Base-by-base conservation (phyloP, 805 yeast species). In the Nakazawaea laoshanensis region DNA sequence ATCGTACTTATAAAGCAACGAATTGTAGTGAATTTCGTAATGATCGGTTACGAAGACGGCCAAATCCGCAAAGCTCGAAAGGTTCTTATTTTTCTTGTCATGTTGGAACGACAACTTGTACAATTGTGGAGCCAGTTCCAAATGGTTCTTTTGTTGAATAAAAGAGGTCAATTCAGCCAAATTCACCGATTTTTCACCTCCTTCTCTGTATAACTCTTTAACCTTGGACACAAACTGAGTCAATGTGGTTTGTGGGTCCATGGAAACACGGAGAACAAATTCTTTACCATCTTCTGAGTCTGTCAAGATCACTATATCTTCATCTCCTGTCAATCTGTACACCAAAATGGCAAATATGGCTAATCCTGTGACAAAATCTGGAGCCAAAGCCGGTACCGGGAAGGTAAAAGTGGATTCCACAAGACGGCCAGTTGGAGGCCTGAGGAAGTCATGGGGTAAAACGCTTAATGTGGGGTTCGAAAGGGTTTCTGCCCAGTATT, bases 241-340 rank as follows among this genome's bases (percentile, higher is more conserved):
- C 45, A 87, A 83, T 1, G 76, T 49, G 49, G 63, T 50, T 7
- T 61, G 55, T 21, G 83, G 74, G 32, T 72, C 68, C 39, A 86
- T 60, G 21, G 61, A 61, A 28, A 82, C 60, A 47, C 95, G 67
- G 18, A 85, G 51, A 12, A 84, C 76, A 42, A 77, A 70, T 18
- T 74, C 74, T 32, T 61, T 57, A 25, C 58, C 47, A 5, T 55
- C 54, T 3, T 57, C 44, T 17, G 68, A 54, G 44, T 79, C 75
- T 0, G 87, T 76, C n/a, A 88, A 87, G 40, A 89, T 60, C n/a
- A 81, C 77, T 32, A 92, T 77, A 47, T 89, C 96, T 43, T 89
- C 96, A 52, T 89, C 97, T 16, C 96, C 97, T 2, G 96, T 81
- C 29, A 85, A 62, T 49, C 97, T 67, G 55, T 71, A 79, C 24